phyloP scores from a whole-genome alignment of 306 rosid species.

The Quercus agrifolia region DNA sequence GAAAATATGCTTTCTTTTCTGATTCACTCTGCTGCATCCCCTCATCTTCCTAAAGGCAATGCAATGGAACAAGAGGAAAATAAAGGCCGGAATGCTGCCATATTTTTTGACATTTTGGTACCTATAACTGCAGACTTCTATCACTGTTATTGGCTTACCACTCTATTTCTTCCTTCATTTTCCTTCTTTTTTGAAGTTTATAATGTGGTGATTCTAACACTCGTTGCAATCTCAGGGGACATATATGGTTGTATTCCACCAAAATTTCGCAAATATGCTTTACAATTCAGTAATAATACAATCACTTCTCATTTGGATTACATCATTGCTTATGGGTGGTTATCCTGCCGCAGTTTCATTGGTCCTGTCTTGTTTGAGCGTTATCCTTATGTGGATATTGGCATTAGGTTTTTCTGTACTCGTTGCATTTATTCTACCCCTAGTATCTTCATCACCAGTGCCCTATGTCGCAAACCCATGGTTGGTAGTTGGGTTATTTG shows the following conservation, averaged over 20 bases:
- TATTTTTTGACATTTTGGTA: conserved; percentile 92
- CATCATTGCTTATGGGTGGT: conserved; percentile 87
- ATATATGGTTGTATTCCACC: conserved; percentile 78
- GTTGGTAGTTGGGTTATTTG: conserved; percentile 86
- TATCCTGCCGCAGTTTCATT: conserved; percentile 76
- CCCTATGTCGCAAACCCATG: conserved; percentile 86
- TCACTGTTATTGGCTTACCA: conserved; percentile 17
- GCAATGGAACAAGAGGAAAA: conserved; percentile 43
- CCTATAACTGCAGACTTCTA: conserved; percentile 14
- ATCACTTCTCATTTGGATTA: conserved; percentile 82
- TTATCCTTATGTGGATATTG: conserved; percentile 71
- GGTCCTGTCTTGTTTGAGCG: conserved; percentile 63
- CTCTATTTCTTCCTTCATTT: not conserved
- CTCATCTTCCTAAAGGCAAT: conserved; percentile 58
- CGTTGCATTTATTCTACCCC: conserved; percentile 59
- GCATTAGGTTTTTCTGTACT: conserved; percentile 58
- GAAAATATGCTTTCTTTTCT: conserved; percentile 97
- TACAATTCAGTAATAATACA: conserved; percentile 80
- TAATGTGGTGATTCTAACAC: conserved; percentile 22
- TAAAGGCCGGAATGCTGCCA: conserved; percentile 42
- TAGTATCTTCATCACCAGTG: conserved; percentile 65
- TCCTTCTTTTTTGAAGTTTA: conserved; percentile 18
- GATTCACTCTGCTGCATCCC: conserved; percentile 63
- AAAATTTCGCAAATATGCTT: conserved; percentile 70
- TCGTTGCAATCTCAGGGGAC: conserved; percentile 55